Base-by-base conservation (phyloP, 2,329 filamentous ascomycete genomes). In the Xylaria multiplex region DNA sequence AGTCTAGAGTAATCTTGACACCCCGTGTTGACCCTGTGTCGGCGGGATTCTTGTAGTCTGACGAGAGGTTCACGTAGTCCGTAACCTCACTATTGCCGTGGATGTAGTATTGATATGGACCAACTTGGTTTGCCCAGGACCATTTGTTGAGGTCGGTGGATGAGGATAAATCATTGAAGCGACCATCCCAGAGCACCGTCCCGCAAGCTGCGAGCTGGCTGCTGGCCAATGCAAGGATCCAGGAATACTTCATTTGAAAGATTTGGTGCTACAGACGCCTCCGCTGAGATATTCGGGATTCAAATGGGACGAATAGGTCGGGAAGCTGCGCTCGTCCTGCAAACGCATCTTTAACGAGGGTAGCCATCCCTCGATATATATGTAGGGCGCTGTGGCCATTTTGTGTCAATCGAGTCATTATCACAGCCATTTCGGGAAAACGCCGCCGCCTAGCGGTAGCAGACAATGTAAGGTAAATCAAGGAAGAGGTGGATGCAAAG, bases 61-160 rank as follows among this genome's bases (percentile, higher is more conserved):
- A 77, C 1, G 84, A 85, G 1, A 91, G 81, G 72, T 87, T 87
- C 70, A 91, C 83, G 77, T 92, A 91, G 70, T 86, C 79, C 40
- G 82, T 82, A 5, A 87, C 82, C 0, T 79, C 57, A 7, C 82
- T 84, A 7, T 80, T 79, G 45, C 90, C 91, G 80, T 93, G 90
- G 76, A 92, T 92, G 80, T 92, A 92, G 82, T 90, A 92, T 78
- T 92, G 90, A 79, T 91, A 93, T 0, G 88, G 85, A 1, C 86
- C 86, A 13, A 70, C 68, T 77, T 89, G 83, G 74, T 88, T 89
- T 8, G 81, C 82, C 85, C 86, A 90, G 1, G 85, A 87, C 87
- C 87, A 89, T 50, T 84, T 82, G 72, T 82, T 80, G n/a, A 89
- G 78, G 73, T 87, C 85, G 2, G 82, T 74, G 56, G 80, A 81